phyloP scores from a whole-genome alignment of 768 basidiomycete genomes.

The Lyophyllum shimeji region DNA sequence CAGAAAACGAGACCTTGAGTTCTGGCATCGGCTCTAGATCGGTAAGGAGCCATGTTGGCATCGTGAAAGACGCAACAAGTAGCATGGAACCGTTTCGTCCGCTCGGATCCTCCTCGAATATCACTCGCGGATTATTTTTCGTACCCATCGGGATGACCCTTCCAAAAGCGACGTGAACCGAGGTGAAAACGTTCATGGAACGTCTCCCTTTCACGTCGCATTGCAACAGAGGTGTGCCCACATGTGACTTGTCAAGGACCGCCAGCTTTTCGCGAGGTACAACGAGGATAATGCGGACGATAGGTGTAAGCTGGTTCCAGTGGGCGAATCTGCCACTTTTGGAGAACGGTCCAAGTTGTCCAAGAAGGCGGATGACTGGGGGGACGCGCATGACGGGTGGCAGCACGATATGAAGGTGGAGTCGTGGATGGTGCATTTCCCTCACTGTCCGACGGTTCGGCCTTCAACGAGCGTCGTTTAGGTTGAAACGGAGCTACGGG shows the following conservation, averaged over 20 bases:
- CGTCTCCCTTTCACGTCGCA: conserved; percentile 27
- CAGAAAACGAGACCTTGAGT: conserved; percentile 24
- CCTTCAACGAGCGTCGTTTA: conserved; percentile 4
- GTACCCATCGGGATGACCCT: conserved; percentile 18
- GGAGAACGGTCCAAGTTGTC: neutral
- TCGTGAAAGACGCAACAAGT: conserved; percentile 34
- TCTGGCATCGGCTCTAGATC: conserved; percentile 9
- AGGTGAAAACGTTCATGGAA: conserved; percentile 32
- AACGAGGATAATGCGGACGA: conserved; percentile 33
- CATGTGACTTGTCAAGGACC: conserved; percentile 21
- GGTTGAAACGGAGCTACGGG: conserved; percentile 1
- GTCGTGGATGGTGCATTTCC: conserved; percentile 35
- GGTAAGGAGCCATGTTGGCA: conserved; percentile 31
- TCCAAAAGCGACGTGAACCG: conserved; percentile 34
- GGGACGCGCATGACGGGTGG: conserved; percentile 26
- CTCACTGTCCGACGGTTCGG: conserved; percentile 31
- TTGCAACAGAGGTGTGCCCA: conserved; percentile 32
- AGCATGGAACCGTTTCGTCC: conserved; percentile 33
- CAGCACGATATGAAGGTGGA: conserved; percentile 51
- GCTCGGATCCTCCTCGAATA: conserved; percentile 25
- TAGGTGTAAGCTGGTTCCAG: conserved; percentile 31
- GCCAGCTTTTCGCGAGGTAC: conserved; percentile 32
- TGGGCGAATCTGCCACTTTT: conserved; percentile 20
- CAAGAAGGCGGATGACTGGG: conserved; percentile 13
- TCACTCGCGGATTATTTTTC: neutral